Conservation (phyloP, 2,329 filamentous ascomycete genomes). For the Chrysoporthe cubensis region DNA sequence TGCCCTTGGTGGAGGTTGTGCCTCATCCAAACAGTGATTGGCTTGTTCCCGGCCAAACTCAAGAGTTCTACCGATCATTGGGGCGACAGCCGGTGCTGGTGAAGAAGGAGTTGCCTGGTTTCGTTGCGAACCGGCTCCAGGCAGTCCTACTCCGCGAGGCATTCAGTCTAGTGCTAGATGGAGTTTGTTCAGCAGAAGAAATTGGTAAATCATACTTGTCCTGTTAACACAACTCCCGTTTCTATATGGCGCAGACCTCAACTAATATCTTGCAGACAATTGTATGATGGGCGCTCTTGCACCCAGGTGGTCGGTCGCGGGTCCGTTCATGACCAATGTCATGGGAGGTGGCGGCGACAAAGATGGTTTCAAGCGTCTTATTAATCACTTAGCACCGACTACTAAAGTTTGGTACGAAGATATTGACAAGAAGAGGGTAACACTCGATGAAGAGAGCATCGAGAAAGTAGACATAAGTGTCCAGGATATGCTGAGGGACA, state of each 20-base stretch:
- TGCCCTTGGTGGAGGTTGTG: conserved; percentile 55
- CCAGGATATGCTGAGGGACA: conserved; percentile 11
- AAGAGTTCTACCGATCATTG: conserved; percentile 44
- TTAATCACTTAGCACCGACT: neutral
- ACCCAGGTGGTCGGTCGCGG: conserved; percentile 31
- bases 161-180: conserved; percentile 39
- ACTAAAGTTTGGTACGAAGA: conserved; percentile 9
- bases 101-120: conserved; percentile 46
- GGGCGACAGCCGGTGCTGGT: conserved; percentile 47
- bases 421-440: conserved; percentile 14
- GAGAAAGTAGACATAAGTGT: conserved; percentile 14
- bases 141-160: conserved; percentile 43
- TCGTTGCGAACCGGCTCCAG: conserved; percentile 51
- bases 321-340: conserved; percentile 25
- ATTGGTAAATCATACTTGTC: conserved; percentile 29
- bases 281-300: conserved; percentile 28
- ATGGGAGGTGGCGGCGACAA: conserved; percentile 30
- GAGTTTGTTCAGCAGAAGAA: conserved; percentile 37
- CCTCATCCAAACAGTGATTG: conserved; percentile 39
- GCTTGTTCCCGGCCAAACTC: conserved; percentile 33
- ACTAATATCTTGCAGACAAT: neutral
- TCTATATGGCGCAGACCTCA: neutral
- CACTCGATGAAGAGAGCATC: conserved; percentile 6
- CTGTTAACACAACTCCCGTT: no score
- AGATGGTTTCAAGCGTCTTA: conserved; percentile 30